phyloP scores from a whole-genome alignment of 257 asterid species.

The Petunia axillaris region DNA sequence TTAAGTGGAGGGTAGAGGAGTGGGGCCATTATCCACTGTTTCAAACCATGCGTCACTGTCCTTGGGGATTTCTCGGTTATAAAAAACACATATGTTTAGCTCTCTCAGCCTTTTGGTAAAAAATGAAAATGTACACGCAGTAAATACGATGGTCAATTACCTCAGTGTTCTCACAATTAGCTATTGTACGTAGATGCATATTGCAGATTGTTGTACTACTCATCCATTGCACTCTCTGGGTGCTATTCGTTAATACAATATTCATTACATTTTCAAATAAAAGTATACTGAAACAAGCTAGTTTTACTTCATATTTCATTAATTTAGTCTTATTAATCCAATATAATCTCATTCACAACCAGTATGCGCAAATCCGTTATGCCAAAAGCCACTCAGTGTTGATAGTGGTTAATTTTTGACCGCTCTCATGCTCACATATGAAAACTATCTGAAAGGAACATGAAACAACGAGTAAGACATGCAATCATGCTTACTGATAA shows the following conservation, averaged over 20 bases:
- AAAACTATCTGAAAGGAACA: constrained; percentile 9
- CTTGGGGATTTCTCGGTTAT: no score
- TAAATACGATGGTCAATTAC: background rate
- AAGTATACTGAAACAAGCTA: background rate
- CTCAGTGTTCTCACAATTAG: background rate
- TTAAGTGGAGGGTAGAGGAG: no score
- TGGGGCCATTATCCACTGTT: no score
- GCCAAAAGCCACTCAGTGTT: background rate
- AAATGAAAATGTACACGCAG: no score
- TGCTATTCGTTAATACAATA: background rate
- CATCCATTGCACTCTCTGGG: background rate
- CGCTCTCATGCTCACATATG: background rate
- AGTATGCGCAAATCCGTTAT: background rate
- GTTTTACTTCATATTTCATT: constrained; percentile 4
- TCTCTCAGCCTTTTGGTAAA: background rate
- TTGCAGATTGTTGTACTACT: background rate
- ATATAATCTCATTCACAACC: background rate
- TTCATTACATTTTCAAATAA: background rate
- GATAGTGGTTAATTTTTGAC: background rate
- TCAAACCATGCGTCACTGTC: no score
- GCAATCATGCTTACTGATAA: background rate
- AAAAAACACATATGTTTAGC: no score
- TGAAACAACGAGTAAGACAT: background rate
- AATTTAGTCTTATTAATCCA: background rate
- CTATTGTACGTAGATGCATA: constrained; percentile 12